These are phyloP conservation scores for Tylopilus sp. DNA, from an alignment of 1,284 basidiomycete species.

Conservation along the genomic window DNA sequence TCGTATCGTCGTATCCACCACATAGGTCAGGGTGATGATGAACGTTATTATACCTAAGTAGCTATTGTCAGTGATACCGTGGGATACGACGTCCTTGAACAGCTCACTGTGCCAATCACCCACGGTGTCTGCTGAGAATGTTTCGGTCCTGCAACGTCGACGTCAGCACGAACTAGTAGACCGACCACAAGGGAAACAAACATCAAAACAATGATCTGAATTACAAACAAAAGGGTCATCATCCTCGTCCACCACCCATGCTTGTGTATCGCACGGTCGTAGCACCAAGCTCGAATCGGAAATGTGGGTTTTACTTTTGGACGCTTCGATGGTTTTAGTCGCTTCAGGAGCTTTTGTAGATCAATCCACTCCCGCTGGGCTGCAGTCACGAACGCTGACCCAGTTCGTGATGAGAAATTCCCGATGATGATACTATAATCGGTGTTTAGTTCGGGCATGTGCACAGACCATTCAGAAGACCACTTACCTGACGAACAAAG, in stretches of 20 bases:
- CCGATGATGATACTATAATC: conserved; percentile 84
- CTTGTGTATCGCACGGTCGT: conserved; percentile 85
- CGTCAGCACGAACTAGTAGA: background rate
- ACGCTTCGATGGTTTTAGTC: conserved; percentile 84
- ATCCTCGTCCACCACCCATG: conserved; percentile 90
- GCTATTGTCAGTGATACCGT: conserved; percentile 7
- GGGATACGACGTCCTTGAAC: background rate
- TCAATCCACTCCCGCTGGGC: conserved; percentile 97
- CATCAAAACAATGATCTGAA: conserved; percentile 89
- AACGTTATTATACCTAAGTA: conserved; percentile 73
- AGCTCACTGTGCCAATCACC: conserved; percentile 68
- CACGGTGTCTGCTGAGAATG: conserved; percentile 55
- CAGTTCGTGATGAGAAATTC: conserved; percentile 86
- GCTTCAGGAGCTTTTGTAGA: conserved; percentile 82
- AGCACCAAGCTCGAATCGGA: conserved; percentile 81
- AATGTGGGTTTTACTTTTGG: conserved; percentile 61
- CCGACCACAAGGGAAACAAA: conserved; percentile 37
- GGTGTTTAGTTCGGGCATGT: background rate
- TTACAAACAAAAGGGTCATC: conserved; percentile 79
- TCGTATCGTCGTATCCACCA: conserved; percentile 76
- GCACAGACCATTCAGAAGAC: background rate
- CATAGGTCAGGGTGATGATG: conserved; percentile 69
- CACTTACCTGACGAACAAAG: conserved; percentile 80
- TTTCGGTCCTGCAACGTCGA: conserved; percentile 64
- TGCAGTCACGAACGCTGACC: conserved; percentile 78